Evolutionary conservation across 768 basidiomycete genomes (phyloP), one percentile per base, ranked within the genome.

Genomic region (Boletus rubescentipes): DNA sequence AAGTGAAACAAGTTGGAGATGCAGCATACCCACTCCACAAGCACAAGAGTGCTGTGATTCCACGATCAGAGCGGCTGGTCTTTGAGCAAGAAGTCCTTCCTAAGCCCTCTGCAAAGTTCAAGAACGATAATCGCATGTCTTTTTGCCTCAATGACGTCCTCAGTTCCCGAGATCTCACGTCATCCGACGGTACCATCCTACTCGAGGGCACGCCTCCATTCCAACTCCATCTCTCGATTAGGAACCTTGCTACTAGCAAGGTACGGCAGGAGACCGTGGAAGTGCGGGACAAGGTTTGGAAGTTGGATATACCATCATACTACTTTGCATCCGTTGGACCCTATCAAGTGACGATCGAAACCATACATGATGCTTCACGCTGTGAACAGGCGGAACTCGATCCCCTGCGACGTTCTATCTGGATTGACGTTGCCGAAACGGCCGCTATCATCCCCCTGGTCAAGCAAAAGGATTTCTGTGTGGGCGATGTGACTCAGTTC

Each of bases 381-480:
- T 98, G 97, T 71, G 86, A 85, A 46, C 87, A 92, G 51, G 81
- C 84, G 14, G 75, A 80, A 34, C 75, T 87, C 14, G 83, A 90
- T 55, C 83, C 84, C 3, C 67, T 81, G 34, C 72, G 72, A 31
- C 78, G 81, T 49, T 82, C 83, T 16, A 79, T 91, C 36, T 89
- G 87, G 87, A 81, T 94, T 12, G 93, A 98, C 61, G 93, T 98
- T n/a, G 91, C 93, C 3, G 97, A 99, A 71, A 92, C 92, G 1
- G 97, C 97, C 9, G 85, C 91, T 12, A 93, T 99, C 50, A 80
- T 93, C 42, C 88, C 96, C 6, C 83, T 93, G 60, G 88, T 89
- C 61, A 76, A 86, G 52, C 79, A 84, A 52, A 78, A 78, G 60
- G 87, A 98, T 64, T 86, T 89, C 56, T 99, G 97, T 71, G 88